A percentile compares a stretch with the other conserved stretches of the same genome.
phyloP scores from a whole-genome alignment of 2,329 filamentous ascomycete genomes.

The Diaporthe helianthi region DNA sequence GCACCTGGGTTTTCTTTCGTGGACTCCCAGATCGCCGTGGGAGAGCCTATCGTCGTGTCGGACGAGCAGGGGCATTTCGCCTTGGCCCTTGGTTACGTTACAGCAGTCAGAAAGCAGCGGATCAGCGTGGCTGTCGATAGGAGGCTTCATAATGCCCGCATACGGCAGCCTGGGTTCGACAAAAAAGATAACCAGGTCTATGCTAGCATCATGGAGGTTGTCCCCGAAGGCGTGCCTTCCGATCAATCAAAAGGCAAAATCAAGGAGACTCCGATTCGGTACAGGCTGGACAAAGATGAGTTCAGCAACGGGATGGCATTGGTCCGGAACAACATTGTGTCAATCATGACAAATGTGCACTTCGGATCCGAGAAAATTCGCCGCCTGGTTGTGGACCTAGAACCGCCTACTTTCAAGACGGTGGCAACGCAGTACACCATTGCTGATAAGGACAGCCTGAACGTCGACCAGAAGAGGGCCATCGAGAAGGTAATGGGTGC shows the following conservation, averaged over 20 bases:
- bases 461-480: conserved; percentile 84
- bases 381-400: conserved; percentile 79
- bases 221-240: conserved; percentile 59
- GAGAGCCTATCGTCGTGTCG: conserved; percentile 95
- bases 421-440: conserved; percentile 69
- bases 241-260: conserved; percentile 60
- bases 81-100: conserved; percentile 89
- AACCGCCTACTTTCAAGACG: conserved; percentile 75
- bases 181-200: conserved; percentile 82
- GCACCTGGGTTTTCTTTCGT: conserved; percentile 78
- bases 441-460: conserved; percentile 71
- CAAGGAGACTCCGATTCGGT: conserved; percentile 66
- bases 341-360: conserved; percentile 83
- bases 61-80: conserved; percentile 96
- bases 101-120: conserved; percentile 73
- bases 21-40: conserved; percentile 85
- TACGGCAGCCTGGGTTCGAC: conserved; percentile 78
- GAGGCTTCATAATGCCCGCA: conserved; percentile 84
- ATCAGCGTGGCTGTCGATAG: conserved; percentile 92
- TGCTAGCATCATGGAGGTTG: conserved; percentile 88
- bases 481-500: conserved; percentile 97
- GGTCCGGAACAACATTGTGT: conserved; percentile 90
- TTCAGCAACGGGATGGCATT: conserved; percentile 98
- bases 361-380: conserved; percentile 76
- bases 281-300: conserved; percentile 95